Conservation (phyloP, 805 yeast genomes). For the Wickerhamomyces bovis region DNA sequence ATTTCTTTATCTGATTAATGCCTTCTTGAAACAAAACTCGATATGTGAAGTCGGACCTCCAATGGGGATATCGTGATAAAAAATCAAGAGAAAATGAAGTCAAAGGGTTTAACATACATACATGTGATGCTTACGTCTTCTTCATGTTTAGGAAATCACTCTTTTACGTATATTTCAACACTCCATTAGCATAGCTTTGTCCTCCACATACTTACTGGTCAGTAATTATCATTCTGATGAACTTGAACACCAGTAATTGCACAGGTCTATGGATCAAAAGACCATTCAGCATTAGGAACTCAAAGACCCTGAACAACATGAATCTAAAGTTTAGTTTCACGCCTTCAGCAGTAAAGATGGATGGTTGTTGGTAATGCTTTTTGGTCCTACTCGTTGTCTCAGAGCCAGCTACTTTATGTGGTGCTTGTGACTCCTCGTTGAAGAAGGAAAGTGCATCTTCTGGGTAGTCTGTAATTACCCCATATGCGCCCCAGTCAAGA, state of each 20-base stretch:
- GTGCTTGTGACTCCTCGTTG: conserved; percentile 1
- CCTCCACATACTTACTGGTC: not conserved
- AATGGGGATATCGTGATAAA: too few relatives aligned
- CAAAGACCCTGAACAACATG: conserved; percentile 16
- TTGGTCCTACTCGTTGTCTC: not conserved
- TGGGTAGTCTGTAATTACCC: conserved; percentile 38
- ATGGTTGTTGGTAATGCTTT: conserved; percentile 3
- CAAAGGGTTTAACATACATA: too few relatives aligned
- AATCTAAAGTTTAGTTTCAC: conserved; percentile 3
- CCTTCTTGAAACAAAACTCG: too few relatives aligned
- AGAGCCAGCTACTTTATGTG: not conserved
- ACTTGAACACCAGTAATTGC: conserved; percentile 2
- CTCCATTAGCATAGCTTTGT: too few relatives aligned
- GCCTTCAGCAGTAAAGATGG: conserved; percentile 6
- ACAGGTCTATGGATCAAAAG: conserved; percentile 8
- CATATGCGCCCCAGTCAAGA: conserved; percentile 28
- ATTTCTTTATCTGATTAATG: too few relatives aligned
- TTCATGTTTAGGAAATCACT: too few relatives aligned
- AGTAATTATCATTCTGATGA: not conserved
- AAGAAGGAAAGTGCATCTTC: conserved; percentile 13
- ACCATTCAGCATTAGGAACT: conserved; percentile 13
- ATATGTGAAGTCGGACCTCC: too few relatives aligned
- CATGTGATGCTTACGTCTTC: too few relatives aligned
- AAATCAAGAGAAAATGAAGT: too few relatives aligned
- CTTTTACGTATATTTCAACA: too few relatives aligned